Conservation (phyloP, 1,284 basidiomycete genomes). For the Cryptococcus maquisensis region DNA sequence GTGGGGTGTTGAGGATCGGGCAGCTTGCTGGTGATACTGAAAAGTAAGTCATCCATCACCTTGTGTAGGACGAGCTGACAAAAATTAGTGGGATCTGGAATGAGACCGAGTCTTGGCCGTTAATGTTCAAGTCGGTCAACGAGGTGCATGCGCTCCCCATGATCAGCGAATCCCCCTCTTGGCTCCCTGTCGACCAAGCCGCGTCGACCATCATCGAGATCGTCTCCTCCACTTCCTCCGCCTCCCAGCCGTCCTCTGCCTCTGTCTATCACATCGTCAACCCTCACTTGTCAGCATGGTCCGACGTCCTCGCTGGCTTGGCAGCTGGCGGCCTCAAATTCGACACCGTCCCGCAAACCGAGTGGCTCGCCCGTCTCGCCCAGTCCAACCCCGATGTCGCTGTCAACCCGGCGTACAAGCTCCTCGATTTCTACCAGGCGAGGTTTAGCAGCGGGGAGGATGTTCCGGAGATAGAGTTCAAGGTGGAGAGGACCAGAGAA, state of each 20-base stretch:
- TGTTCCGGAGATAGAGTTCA: slow-evolving; percentile 30
- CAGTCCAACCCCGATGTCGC: slow-evolving; percentile 50
- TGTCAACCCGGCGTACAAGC: slow-evolving; percentile 55
- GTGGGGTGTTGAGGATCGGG: slow-evolving; percentile 51
- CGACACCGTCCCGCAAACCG: slow-evolving; percentile 63
- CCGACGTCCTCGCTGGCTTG: slow-evolving; percentile 63
- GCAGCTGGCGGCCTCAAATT: slow-evolving; percentile 62
- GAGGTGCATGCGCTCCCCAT: slow-evolving; percentile 53
- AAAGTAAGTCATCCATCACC: slow-evolving; percentile 25
- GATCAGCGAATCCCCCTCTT: slow-evolving; percentile 53
- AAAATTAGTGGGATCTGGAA: slow-evolving; percentile 57
- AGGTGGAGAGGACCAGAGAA: slow-evolving; percentile 21
- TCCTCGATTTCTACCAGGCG: slow-evolving; percentile 45
- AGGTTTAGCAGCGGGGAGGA: slow-evolving; percentile 29
- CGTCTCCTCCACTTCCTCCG: slow-evolving; percentile 29
- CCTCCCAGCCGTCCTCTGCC: slow-evolving; percentile 18
- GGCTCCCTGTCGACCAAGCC: slow-evolving; percentile 60
- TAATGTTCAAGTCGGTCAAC: slow-evolving; percentile 51
- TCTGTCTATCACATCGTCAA: slow-evolving; percentile 70
- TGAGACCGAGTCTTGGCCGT: slow-evolving; percentile 55
- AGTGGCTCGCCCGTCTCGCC: slow-evolving; percentile 54
- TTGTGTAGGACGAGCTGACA: not conserved
- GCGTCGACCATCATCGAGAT: slow-evolving; percentile 56
- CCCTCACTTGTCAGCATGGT: slow-evolving; percentile 48
- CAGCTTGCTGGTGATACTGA: slow-evolving; percentile 55